Conservation (phyloP, 257 asterid species). For the Petunia secreta region DNA sequence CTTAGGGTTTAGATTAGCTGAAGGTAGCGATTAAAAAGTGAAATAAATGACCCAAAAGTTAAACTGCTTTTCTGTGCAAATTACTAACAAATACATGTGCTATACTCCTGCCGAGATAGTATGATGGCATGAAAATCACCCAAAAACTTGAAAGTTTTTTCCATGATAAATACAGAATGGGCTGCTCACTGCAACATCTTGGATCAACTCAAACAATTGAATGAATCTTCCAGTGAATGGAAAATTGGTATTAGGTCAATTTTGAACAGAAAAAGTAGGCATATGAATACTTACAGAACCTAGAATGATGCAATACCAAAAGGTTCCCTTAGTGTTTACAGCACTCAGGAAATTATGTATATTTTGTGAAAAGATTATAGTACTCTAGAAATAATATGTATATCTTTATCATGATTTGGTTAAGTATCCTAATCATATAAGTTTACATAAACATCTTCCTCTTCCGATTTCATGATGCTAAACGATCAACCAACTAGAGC, state of each 20-base stretch:
- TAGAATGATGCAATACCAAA: background rate
- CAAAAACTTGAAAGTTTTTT: background rate
- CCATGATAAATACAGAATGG: slow-evolving; percentile 6
- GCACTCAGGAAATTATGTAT: background rate
- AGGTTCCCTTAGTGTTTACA: background rate
- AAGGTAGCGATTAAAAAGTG: background rate
- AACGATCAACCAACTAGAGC: background rate
- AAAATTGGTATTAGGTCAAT: slow-evolving; percentile 7
- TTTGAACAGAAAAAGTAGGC: slow-evolving; percentile 8
- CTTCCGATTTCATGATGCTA: background rate
- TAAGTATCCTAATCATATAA: background rate
- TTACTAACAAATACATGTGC: background rate
- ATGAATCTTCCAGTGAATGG: background rate
- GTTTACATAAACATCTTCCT: background rate
- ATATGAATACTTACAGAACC: background rate
- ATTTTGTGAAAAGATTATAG: background rate
- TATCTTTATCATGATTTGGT: background rate
- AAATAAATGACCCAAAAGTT: background rate
- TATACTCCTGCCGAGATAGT: background rate
- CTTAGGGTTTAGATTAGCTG: background rate
- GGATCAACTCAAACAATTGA: slow-evolving; percentile 10
- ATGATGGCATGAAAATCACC: slow-evolving; percentile 8
- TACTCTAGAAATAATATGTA: slow-evolving; percentile 10
- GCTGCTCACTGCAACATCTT: slow-evolving; percentile 14
- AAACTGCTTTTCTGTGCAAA: slow-evolving; percentile 4